Evolutionary conservation across 164 flowering plant genomes (phyloP).

Genomic region (Umbilicus rupestris): DNA sequence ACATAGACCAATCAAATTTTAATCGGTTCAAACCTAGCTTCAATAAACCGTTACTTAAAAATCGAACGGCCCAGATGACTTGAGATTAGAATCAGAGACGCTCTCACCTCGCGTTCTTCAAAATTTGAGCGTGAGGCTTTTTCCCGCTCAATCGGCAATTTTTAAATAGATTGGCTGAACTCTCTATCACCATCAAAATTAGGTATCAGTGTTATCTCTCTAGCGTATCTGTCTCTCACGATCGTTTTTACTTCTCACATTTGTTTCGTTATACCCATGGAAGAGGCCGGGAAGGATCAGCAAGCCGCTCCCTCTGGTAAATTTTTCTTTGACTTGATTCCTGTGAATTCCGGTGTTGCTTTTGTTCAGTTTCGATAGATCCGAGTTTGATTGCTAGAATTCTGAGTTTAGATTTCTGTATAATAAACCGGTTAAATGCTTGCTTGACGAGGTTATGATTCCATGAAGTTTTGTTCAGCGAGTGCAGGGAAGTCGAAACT

Average conservation of each 20-base stretch:
- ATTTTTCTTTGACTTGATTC: neutral
- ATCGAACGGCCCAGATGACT: neutral
- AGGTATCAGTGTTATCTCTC: neutral
- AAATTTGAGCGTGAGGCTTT: neutral
- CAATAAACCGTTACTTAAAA: neutral
- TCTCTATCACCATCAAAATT: neutral
- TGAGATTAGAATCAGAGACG: neutral
- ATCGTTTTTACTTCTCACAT: neutral
- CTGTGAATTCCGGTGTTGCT: neutral
- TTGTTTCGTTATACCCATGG: neutral
- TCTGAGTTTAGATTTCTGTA: no score
- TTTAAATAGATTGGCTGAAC: neutral
- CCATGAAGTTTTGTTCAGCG: neutral
- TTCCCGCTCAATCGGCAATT: neutral
- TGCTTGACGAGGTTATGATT: neutral
- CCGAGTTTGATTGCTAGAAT: no score
- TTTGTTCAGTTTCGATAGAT: no score
- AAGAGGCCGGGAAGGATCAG: neutral
- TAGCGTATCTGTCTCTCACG: neutral
- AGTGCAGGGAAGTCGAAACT: neutral
- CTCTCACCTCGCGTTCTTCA: neutral
- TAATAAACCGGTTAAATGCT: no score
- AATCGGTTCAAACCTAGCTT: neutral
- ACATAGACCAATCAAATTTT: neutral
- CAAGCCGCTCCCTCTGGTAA: slow-evolving; percentile 4